Conservation (phyloP, 441 rosid genomes). For the Eutrema salsugineum region DNA sequence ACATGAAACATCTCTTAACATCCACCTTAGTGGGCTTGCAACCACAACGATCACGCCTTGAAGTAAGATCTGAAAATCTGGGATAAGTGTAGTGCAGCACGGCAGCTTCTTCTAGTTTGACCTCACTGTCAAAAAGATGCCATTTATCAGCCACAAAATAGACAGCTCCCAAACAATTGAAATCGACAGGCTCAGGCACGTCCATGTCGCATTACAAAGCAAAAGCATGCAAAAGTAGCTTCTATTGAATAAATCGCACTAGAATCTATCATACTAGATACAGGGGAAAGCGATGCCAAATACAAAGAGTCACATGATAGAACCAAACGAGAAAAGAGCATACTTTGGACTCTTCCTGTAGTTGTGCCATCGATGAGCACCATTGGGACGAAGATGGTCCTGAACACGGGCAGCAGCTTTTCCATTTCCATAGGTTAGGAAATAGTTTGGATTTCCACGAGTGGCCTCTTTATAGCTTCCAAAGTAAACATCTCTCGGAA, state of each 20-base stretch:
- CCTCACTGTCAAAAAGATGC: conserved; percentile 44
- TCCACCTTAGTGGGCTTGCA: conserved; percentile 93
- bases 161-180: neutral
- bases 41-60: conserved; percentile 97
- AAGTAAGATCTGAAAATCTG: conserved; percentile 88
- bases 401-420: conserved; percentile 90
- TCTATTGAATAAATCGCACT: neutral
- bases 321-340: neutral
- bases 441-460: conserved; percentile 87
- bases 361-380: conserved; percentile 98
- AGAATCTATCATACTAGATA: neutral
- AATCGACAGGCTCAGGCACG: neutral
- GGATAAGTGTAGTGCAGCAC: conserved; percentile 85
- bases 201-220: neutral
- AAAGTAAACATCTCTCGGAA: conserved; percentile 78
- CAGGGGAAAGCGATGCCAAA: neutral
- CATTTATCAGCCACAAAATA: neutral
- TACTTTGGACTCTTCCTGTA: conserved; percentile 78
- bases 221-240: neutral
- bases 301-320: neutral
- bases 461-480: conserved; percentile 80
- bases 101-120: conserved; percentile 83
- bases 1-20: conserved; percentile 92
- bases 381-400: conserved; percentile 90
- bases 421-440: conserved; percentile 90